phyloP scores from a whole-genome alignment of 768 basidiomycete species.

The Rhodocollybia butyracea region DNA sequence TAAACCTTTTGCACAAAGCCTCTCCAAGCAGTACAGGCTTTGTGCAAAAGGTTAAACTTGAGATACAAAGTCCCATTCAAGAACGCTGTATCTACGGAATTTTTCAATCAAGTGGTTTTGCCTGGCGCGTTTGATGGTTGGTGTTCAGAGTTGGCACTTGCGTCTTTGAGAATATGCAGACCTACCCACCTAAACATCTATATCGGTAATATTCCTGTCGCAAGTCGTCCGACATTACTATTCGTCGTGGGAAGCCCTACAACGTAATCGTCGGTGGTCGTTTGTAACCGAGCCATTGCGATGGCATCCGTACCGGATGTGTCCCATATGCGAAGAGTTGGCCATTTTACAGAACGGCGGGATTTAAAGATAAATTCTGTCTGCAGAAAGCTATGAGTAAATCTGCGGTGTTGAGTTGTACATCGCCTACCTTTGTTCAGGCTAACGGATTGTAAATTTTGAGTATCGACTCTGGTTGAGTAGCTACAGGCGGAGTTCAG shows the following conservation, averaged over 20 bases:
- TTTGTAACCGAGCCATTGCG: background rate
- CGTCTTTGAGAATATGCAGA: background rate
- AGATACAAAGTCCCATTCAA: slow-evolving; percentile 57
- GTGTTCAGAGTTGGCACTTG: slow-evolving; percentile 1
- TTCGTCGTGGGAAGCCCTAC: slow-evolving; percentile 89
- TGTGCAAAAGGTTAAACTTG: too few relatives aligned
- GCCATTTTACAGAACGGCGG: slow-evolving; percentile 89
- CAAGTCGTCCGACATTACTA: slow-evolving; percentile 94
- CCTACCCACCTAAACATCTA: slow-evolving; percentile 88
- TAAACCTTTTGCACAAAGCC: slow-evolving; percentile 64
- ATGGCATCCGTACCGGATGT: slow-evolving; percentile 69
- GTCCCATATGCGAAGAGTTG: slow-evolving; percentile 97
- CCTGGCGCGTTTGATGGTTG: slow-evolving; percentile 94
- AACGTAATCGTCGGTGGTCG: slow-evolving; percentile 68
- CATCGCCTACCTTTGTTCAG: slow-evolving; percentile 72
- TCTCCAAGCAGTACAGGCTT: slow-evolving; percentile 68
- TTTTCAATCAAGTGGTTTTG: slow-evolving; percentile 69
- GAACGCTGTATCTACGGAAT: slow-evolving; percentile 49
- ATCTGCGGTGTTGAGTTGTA: slow-evolving; percentile 10
- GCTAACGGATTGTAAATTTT: slow-evolving; percentile 94
- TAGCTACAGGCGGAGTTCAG: slow-evolving; percentile 50
- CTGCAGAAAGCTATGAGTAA: slow-evolving; percentile 33
- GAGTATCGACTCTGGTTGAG: slow-evolving; percentile 58
- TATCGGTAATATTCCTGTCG: slow-evolving; percentile 99
- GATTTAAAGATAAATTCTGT: slow-evolving; percentile 71